Percentiles rank a stretch among this genome's conserved stretches.
These are phyloP conservation scores for Cryphonectria parasitica DNA, from an alignment of 2,329 filamentous ascomycete species.

Conservation along the genomic window DNA sequence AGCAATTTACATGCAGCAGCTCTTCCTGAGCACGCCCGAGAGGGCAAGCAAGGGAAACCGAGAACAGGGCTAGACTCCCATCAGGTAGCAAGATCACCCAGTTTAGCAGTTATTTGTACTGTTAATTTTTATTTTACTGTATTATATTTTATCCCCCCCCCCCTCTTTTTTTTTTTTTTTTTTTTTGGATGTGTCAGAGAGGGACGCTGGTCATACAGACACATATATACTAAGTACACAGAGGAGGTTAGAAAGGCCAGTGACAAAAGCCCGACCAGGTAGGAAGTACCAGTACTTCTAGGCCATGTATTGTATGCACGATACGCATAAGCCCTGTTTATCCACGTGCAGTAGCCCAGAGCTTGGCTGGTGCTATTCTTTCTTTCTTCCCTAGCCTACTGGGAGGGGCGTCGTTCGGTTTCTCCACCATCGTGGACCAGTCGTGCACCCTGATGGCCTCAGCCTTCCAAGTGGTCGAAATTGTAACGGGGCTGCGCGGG, in stretches of 20 bases:
- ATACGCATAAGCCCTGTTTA: neutral
- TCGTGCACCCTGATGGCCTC: neutral
- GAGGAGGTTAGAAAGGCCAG: neutral
- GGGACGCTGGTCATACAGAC: too few relatives aligned
- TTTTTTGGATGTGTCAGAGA: too few relatives aligned
- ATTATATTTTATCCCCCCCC: too few relatives aligned
- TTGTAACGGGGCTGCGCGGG: neutral
- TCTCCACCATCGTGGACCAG: constrained; percentile 2
- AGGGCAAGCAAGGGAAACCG: neutral
- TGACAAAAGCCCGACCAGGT: neutral
- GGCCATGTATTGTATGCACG: neutral
- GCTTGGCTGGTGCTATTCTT: neutral
- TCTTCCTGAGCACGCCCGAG: neutral
- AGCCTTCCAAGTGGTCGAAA: neutral
- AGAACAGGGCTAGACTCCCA: neutral
- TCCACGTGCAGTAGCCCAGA: neutral
- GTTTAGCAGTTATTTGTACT: neutral
- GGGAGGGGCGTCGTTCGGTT: neutral
- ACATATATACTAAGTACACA: too few relatives aligned
- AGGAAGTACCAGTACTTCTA: neutral
- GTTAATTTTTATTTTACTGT: neutral
- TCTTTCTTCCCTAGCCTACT: neutral
- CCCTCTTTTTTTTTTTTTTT: too few relatives aligned
- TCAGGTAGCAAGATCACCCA: neutral
- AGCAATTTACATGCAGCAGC: constrained; percentile 3